phyloP scores from a whole-genome alignment of 805 yeast species.

The Scheffersomyces amazonensis region DNA sequence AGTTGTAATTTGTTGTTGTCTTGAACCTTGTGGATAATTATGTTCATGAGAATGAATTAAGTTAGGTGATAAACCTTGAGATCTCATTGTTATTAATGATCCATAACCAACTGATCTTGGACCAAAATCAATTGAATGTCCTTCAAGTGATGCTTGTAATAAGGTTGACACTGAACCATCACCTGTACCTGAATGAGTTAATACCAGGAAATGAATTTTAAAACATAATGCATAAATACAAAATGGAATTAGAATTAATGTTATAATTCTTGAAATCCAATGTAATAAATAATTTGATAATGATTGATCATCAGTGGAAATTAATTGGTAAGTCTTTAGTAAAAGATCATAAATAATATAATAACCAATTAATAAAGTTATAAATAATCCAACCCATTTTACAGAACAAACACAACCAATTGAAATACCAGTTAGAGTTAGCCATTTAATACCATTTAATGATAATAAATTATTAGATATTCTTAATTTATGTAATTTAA shows the following conservation, averaged over 20 bases:
- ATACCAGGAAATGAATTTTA: conserved; percentile 73
- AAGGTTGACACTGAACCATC: conserved; percentile 88
- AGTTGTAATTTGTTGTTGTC: conserved; percentile 92
- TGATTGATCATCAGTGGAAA: conserved; percentile 9
- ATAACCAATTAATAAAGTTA: conserved; percentile 58
- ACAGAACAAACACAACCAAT: conserved; percentile 83
- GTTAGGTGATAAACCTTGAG: conserved; percentile 70
- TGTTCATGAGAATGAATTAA: conserved; percentile 87
- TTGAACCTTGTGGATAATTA: conserved; percentile 85
- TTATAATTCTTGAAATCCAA: conserved; percentile 67
- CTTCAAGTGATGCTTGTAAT: conserved; percentile 81
- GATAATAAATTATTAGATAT: conserved; percentile 33
- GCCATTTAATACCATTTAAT: conserved; percentile 49
- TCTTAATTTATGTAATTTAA: conserved; percentile 49
- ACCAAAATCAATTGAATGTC: conserved; percentile 60
- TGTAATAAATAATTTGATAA: conserved; percentile 46
- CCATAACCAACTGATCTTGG: conserved; percentile 66
- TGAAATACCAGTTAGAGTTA: conserved; percentile 58
- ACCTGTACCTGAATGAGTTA: conserved; percentile 85
- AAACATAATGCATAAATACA: conserved; percentile 68
- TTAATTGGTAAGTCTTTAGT: conserved; percentile 39
- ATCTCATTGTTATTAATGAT: conserved; percentile 61
- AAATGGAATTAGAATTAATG: conserved; percentile 71
- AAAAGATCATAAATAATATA: conserved; percentile 55
- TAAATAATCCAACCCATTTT: conserved; percentile 81